Base-by-base conservation (phyloP, 2,329 filamentous ascomycete genomes). In the Zymoseptoria pseudotritici region DNA sequence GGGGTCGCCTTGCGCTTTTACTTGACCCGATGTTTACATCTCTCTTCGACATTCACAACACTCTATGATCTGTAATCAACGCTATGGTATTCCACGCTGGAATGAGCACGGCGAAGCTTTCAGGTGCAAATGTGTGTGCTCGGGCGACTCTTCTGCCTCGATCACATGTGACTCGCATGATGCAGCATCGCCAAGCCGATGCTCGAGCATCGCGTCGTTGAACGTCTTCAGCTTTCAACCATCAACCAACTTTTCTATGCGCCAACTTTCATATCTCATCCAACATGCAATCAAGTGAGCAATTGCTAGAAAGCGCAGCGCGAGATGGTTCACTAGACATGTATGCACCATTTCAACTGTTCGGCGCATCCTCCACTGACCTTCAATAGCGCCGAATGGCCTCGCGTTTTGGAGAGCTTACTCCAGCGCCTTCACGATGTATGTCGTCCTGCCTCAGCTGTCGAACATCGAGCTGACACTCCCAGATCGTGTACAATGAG, bases 401-500 rank as follows among this genome's bases (percentile, higher is more conserved):
- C 86, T 36, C 76, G 76, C 59, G 80, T 91, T 67, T 80, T 90
- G 54, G 81, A 82, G 67, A 82, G 82, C 31, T 78, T 93, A 46
- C 77, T 92, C 56, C 76, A 83, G 61, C 84, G 86, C 68, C 80
- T 93, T 55, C 87, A 94, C 73, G 81, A 84, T 72, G 83, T 86
- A 73, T 66, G 73, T 59, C 42, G 22, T 53, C 54, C 10, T 42
- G 49, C 55, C 50, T 20, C 53, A 46, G 10, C 59, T 66, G 49
- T 63, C 63, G 31, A 20, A n/a, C 17, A n/a, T 13, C 49, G 9
- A n/a, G 50, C 50, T 57, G 54, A 59, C 53, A 5, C 54, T 50
- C 20, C 31, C 52, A 95, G 90, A 93, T 91, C 66, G 83, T 89
- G 50, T 83, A 84, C 73, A 81, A 85, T 71, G 86, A 87, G 56